Evolutionary conservation across 2,329 filamentous ascomycete genomes (phyloP), one percentile per base, ranked within the genome.

Genomic region (Ophiostoma montium): DNA sequence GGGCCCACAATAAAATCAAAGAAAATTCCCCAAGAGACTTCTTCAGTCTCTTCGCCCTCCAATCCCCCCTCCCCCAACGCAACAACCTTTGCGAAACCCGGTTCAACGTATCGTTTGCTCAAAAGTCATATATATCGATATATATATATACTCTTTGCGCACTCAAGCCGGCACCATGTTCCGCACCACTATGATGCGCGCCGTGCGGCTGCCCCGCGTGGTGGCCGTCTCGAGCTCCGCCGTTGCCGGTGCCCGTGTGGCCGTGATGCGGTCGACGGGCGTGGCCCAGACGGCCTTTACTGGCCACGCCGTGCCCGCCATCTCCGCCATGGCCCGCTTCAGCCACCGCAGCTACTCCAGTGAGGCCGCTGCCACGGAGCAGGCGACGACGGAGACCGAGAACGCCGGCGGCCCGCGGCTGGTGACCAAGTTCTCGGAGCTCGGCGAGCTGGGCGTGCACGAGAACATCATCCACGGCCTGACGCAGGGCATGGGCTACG

Each of bases 401-500:
- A 27, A 27, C 23, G 23, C 23, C 23, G 23, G 23, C 23, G 23
- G 23, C 23, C 23, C 23, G 23, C 23, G 23, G 4, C 38, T 35
- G 11, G 16, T 58, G 23, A 54, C 52, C 21, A 43, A 46, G 36
- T 79, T 79, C 55, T 55, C 54, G 11, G 69, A 75, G 2, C 64
- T 79, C 11, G 36, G 54, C 3, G 51, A 58, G 1, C 55, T 71
- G 16, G 72, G 70, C 31, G 75, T 94, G 38, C 71, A 89, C 60
- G 60, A 65, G 21, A 76, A 71, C 52, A 66, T 95, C 47, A 71
- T 94, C 54, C 60, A 70, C 4, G 74, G 82, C 23, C 80, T 98
- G 57, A 84, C 76, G 1, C 57, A 75, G 5, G 75, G 78, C 47
- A 85, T 96, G 81, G 69, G 74, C 27, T 82, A 95, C 57, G 75